Evolutionary conservation across 2,329 filamentous ascomycete species (phyloP), one percentile per base, ranked within the genome.

Genomic region (Cladosporium sp.): DNA sequence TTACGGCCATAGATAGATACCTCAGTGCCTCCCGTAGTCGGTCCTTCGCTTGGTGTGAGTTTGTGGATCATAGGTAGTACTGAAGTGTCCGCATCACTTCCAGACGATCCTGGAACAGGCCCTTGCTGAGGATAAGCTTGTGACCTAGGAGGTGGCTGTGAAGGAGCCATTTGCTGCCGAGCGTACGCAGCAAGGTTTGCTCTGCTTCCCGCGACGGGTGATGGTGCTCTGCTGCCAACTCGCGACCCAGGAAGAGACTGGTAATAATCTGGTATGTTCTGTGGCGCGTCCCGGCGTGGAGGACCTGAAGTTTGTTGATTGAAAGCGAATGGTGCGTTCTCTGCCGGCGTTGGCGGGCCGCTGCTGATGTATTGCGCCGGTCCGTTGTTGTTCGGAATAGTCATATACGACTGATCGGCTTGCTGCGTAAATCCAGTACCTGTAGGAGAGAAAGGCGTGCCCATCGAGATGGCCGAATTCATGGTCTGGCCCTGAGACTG

Each of bases 1-100:
- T 89, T 88, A 69, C 88, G 91, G 21, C 93, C 93, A 10, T 96
- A 82, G 64, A 95, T 86, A 0, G 91, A 94, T 3, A 97, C 92
- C 76, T 97, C 93, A 61, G 92, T 93, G 49, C 93, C 93, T 66
- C 93, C 93, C 39, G 87, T 87, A 66, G 89, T 91, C 7, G 93
- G 91, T 0, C 93, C 93, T 76, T 96, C 91, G 32, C 85, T 85
- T 0, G 93, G 93, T 39, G 95, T 91, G 67, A 97, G 84, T 76
- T 93, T 94, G 75, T 92, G 89, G 25, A 96, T 94, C 21, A 86
- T 85, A 1, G 89, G 86, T 2, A 85, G 78, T 6, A 48, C 28
- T 16, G 49, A 54, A 8, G 48, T 61, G 26, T 65, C 64, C 10
- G 49, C 39, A 6, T 65, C 57, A 25, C 54, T 58, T 18, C 63